Conservation (phyloP, 1,284 basidiomycete species). For the Rhizoctonia solani region DNA sequence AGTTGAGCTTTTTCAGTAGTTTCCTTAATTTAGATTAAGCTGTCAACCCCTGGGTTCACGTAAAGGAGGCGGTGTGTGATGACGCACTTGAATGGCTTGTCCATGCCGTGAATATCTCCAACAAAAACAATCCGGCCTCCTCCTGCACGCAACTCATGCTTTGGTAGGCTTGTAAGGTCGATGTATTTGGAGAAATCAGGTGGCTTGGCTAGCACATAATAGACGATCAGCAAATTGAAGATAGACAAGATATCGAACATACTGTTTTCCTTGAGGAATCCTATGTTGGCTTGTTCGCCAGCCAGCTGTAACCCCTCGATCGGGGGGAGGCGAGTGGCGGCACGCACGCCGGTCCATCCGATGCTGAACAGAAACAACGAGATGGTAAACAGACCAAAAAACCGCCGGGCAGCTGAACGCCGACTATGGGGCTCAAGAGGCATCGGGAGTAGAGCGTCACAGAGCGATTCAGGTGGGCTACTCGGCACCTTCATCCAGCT, state of each 20-base stretch:
- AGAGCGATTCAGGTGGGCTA: too few relatives aligned
- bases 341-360: constrained; percentile 11
- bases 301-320: not conserved
- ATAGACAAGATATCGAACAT: not conserved
- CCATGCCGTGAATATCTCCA: constrained; percentile 86
- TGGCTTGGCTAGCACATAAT: constrained; percentile 26
- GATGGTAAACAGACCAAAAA: constrained; percentile 11
- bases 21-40: constrained; percentile 49
- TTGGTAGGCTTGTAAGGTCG: constrained; percentile 43
- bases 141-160: constrained; percentile 39
- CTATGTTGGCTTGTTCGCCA: constrained; percentile 1
- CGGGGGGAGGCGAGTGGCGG: constrained; percentile 1
- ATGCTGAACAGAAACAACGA: constrained; percentile 18
- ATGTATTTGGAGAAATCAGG: constrained; percentile 46
- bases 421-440: constrained; percentile 9
- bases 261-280: not conserved
- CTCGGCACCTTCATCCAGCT: constrained; percentile 7
- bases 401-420: constrained; percentile 5
- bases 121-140: constrained; percentile 64
- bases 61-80: not conserved
- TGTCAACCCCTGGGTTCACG: not conserved
- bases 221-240: not conserved
- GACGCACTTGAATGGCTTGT: constrained; percentile 66
- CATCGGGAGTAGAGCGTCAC: constrained; percentile 25
- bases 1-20: constrained; percentile 64